These are phyloP conservation scores for Glycine soja DNA, from an alignment of 306 rosid genomes.

Conservation along the genomic window DNA sequence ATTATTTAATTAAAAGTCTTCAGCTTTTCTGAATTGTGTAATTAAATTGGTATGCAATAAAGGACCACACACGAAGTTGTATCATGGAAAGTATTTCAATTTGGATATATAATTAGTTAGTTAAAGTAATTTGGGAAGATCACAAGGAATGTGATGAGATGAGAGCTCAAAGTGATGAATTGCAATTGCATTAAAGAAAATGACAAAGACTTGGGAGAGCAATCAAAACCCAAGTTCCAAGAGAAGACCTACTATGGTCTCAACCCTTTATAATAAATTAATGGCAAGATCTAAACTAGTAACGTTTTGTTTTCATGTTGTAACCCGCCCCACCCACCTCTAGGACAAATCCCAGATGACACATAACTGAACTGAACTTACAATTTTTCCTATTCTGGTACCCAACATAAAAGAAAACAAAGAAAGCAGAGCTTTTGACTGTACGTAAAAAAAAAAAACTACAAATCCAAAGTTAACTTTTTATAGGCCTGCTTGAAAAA, in stretches of 20 bases:
- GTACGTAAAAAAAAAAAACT: neutral
- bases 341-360: slow-evolving; percentile 30
- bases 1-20: neutral
- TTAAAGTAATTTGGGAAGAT: slow-evolving; percentile 15
- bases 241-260: slow-evolving; percentile 11
- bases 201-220: slow-evolving; percentile 28
- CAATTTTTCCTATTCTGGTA: slow-evolving; percentile 41
- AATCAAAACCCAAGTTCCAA: slow-evolving; percentile 37
- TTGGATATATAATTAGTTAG: slow-evolving; percentile 15
- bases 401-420: slow-evolving; percentile 15
- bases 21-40: neutral
- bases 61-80: slow-evolving; percentile 36
- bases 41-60: neutral
- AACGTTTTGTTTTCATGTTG: slow-evolving; percentile 36
- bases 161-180: neutral
- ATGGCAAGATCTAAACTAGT: slow-evolving; percentile 40
- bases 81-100: slow-evolving; percentile 35
- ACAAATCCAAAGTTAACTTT: slow-evolving; percentile 4
- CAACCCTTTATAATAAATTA: slow-evolving; percentile 23
- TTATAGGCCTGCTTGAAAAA: slow-evolving; percentile 8
- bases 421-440: neutral
- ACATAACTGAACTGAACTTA: slow-evolving; percentile 22
- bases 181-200: slow-evolving; percentile 34
- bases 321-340: slow-evolving; percentile 25
- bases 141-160: neutral